phyloP scores from a whole-genome alignment of 768 basidiomycete species.

The Rhizopogon rudus region DNA sequence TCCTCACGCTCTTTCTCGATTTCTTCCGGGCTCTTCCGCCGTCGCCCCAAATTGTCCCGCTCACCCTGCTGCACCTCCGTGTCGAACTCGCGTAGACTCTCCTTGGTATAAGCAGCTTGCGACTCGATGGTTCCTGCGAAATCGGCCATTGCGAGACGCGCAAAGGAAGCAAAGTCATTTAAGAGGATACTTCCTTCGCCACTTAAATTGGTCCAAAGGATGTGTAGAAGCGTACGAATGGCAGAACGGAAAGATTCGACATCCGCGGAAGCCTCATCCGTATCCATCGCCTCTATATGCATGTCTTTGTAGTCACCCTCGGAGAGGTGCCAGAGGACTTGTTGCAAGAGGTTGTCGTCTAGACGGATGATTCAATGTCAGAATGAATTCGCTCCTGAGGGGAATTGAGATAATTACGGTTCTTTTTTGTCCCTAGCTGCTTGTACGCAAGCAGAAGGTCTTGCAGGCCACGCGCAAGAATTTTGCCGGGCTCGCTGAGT shows the following conservation, averaged over 20 bases:
- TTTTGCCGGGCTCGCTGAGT: slow-evolving; percentile 51
- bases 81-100: slow-evolving; percentile 50
- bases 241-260: slow-evolving; percentile 43
- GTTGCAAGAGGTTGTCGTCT: slow-evolving; percentile 65
- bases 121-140: slow-evolving; percentile 55
- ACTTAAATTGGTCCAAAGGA: slow-evolving; percentile 48
- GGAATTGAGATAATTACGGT: slow-evolving; percentile 34
- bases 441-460: slow-evolving; percentile 57
- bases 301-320: slow-evolving; percentile 45
- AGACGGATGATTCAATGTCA: neutral
- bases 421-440: slow-evolving; percentile 48
- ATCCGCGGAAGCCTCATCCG: slow-evolving; percentile 46
- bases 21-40: slow-evolving; percentile 40
- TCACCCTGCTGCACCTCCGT: slow-evolving; percentile 56
- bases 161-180: slow-evolving; percentile 60
- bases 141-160: slow-evolving; percentile 61
- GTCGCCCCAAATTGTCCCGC: slow-evolving; percentile 52
- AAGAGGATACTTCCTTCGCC: slow-evolving; percentile 51
- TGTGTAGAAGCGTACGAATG: slow-evolving; percentile 44
- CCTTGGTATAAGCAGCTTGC: slow-evolving; percentile 47
- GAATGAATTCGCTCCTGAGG: neutral
- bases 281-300: slow-evolving; percentile 30
- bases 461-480: slow-evolving; percentile 46
- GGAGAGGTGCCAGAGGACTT: slow-evolving; percentile 60
- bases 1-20: slow-evolving; percentile 30